Conservation (phyloP, 2,329 filamentous ascomycete species). For the Coniochaeta hoffmannii region DNA sequence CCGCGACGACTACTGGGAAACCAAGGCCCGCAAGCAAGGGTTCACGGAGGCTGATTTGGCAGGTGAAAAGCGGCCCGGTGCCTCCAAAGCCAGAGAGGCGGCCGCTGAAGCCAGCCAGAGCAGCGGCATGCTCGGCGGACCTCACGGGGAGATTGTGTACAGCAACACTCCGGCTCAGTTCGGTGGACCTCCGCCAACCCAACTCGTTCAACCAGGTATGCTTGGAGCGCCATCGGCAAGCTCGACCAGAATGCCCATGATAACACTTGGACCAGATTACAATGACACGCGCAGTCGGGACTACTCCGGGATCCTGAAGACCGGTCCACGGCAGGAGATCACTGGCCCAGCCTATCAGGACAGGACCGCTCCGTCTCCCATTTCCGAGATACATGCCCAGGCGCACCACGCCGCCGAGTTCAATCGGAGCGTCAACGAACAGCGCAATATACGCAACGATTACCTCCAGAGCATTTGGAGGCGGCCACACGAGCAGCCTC, state of each 20-base stretch:
- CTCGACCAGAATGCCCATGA: constrained; percentile 71
- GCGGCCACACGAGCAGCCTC: constrained; percentile 70
- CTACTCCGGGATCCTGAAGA: constrained; percentile 69
- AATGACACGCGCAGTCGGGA: constrained; percentile 72
- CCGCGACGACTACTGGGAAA: constrained; percentile 98
- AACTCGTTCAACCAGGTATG: constrained; percentile 66
- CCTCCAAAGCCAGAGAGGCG: constrained; percentile 79
- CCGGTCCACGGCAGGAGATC: constrained; percentile 83
- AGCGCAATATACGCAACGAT: constrained; percentile 70
- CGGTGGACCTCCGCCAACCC: constrained; percentile 59
- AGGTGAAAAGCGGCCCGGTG: constrained; percentile 91
- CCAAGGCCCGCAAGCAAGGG: constrained; percentile 91
- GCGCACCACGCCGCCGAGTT: constrained; percentile 85
- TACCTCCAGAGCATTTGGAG: constrained; percentile 79
- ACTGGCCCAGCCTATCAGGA: constrained; percentile 84
- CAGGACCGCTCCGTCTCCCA: constrained; percentile 66
- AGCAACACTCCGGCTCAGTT: constrained; percentile 63
- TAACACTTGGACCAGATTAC: constrained; percentile 72
- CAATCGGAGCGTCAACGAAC: constrained; percentile 75
- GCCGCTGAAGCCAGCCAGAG: constrained; percentile 60
- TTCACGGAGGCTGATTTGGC: constrained; percentile 96
- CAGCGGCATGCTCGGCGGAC: constrained; percentile 54
- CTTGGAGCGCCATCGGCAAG: constrained; percentile 56
- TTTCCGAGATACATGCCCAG: constrained; percentile 76
- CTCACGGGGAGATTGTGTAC: constrained; percentile 84